Percentiles rank a stretch among this genome's conserved stretches.
phyloP scores from a whole-genome alignment of 2,329 filamentous ascomycete genomes.

The Ceratocystis alfenasii region DNA sequence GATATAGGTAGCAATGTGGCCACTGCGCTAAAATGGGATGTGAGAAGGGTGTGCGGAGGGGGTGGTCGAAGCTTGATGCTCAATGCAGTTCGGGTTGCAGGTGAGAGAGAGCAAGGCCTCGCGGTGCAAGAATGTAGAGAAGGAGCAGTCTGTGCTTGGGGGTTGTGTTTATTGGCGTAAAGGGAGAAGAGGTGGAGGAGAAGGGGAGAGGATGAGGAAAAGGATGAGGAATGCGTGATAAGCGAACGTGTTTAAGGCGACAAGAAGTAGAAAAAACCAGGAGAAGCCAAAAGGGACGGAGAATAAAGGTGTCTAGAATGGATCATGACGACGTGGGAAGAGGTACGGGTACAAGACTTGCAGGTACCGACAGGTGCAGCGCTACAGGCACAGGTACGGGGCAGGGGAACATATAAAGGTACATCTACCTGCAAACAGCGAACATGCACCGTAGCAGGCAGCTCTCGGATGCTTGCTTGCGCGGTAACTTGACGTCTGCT shows the following conservation, averaged over 20 bases:
- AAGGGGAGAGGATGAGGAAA: background rate
- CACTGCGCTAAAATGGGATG: background rate
- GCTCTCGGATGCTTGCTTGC: too few relatives aligned
- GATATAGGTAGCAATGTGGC: slow-evolving; percentile 7
- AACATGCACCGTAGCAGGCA: too few relatives aligned
- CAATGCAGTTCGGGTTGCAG: slow-evolving; percentile 6
- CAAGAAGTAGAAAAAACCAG: background rate
- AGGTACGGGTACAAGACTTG: background rate
- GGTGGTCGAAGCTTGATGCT: slow-evolving; percentile 3
- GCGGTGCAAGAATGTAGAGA: background rate
- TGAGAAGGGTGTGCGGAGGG: background rate
- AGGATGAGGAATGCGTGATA: slow-evolving; percentile 4
- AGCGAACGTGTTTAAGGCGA: background rate
- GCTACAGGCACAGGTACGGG: background rate
- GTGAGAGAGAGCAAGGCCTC: background rate
- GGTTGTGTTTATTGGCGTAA: background rate
- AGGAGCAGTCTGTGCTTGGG: slow-evolving; percentile 3
- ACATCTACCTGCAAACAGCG: too few relatives aligned
- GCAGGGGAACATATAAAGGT: background rate
- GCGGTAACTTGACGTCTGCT: too few relatives aligned
- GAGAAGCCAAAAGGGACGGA: background rate
- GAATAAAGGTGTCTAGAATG: background rate
- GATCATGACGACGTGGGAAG: background rate
- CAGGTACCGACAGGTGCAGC: background rate
- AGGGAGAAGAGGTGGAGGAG: background rate